Conservation (phyloP, 2,329 filamentous ascomycete genomes). For the Trichoderma sp. region DNA sequence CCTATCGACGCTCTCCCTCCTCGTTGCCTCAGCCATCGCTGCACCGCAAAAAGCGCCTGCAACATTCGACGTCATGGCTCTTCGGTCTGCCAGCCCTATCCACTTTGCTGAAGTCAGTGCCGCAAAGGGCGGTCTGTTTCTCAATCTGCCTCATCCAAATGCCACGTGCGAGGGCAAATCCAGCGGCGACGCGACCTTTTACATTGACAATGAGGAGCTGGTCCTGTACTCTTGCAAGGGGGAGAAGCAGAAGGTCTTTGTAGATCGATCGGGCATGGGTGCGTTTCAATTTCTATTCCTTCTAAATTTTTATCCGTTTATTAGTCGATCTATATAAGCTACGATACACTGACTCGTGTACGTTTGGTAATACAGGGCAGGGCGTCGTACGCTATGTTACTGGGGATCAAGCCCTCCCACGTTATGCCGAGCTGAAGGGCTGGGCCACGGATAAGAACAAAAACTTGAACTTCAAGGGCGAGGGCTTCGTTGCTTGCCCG, state of each 20-base stretch:
- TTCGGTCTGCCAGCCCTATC: slow-evolving; percentile 54
- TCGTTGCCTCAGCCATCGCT: background rate
- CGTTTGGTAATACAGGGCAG: slow-evolving; percentile 45
- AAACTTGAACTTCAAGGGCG: slow-evolving; percentile 52
- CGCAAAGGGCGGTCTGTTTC: slow-evolving; percentile 47
- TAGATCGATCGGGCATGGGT: slow-evolving; percentile 64
- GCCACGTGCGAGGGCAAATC: slow-evolving; percentile 52
- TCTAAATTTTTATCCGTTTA: background rate
- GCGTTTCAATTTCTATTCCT: slow-evolving; percentile 33
- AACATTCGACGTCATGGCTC: slow-evolving; percentile 41
- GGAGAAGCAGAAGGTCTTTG: slow-evolving; percentile 53
- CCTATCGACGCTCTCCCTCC: slow-evolving; percentile 9
- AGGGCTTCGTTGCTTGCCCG: slow-evolving; percentile 58
- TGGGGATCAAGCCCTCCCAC: slow-evolving; percentile 43
- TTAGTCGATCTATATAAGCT: background rate
- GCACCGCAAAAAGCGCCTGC: background rate
- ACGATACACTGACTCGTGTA: slow-evolving; percentile 1
- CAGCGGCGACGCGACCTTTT: slow-evolving; percentile 55
- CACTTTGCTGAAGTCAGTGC: slow-evolving; percentile 55
- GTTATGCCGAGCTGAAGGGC: slow-evolving; percentile 50
- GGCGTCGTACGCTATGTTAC: slow-evolving; percentile 59
- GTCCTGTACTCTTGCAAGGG: slow-evolving; percentile 51
- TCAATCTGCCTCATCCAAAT: slow-evolving; percentile 50
- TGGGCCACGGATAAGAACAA: slow-evolving; percentile 51
- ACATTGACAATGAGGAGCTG: slow-evolving; percentile 51